Conservation (phyloP, 1,284 basidiomycete species). For the Ceratobasidium sp. region DNA sequence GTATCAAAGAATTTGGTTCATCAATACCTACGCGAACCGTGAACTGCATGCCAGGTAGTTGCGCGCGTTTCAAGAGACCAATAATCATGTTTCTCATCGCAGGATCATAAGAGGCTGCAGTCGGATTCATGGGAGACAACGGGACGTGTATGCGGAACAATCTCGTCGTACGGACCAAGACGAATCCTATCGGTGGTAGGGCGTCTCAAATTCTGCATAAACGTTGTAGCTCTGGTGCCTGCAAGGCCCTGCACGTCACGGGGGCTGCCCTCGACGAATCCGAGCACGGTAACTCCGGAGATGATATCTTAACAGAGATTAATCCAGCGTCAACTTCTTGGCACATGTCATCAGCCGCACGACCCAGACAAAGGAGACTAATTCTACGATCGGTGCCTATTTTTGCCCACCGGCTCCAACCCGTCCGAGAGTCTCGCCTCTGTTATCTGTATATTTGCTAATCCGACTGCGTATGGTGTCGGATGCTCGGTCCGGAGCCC, state of each 20-base stretch:
- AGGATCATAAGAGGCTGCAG: slow-evolving; percentile 8
- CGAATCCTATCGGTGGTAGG: slow-evolving; percentile 15
- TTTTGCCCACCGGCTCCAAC: not conserved
- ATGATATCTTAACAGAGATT: not conserved
- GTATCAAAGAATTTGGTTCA: not conserved
- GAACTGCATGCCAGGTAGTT: not conserved
- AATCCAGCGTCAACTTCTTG: not conserved
- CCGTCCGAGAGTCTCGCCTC: not conserved
- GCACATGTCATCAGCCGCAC: not conserved
- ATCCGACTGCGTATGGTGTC: not conserved
- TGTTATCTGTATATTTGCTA: not conserved
- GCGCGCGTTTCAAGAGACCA: slow-evolving; percentile 9
- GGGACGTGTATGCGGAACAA: not conserved
- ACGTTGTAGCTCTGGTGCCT: not conserved
- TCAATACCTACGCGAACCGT: not conserved
- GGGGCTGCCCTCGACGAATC: slow-evolving; percentile 15
- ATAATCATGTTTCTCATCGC: not conserved
- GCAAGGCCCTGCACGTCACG: slow-evolving; percentile 1
- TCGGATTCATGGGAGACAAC: not conserved
- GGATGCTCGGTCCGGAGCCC: not conserved
- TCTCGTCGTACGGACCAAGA: slow-evolving; percentile 7
- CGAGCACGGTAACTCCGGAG: slow-evolving; percentile 21
- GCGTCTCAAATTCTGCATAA: not conserved
- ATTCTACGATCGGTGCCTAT: not conserved
- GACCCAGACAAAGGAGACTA: slow-evolving; percentile 12